Conservation (phyloP, 495 filamentous ascomycete species). For the Lasiosphaeria miniovina region DNA sequence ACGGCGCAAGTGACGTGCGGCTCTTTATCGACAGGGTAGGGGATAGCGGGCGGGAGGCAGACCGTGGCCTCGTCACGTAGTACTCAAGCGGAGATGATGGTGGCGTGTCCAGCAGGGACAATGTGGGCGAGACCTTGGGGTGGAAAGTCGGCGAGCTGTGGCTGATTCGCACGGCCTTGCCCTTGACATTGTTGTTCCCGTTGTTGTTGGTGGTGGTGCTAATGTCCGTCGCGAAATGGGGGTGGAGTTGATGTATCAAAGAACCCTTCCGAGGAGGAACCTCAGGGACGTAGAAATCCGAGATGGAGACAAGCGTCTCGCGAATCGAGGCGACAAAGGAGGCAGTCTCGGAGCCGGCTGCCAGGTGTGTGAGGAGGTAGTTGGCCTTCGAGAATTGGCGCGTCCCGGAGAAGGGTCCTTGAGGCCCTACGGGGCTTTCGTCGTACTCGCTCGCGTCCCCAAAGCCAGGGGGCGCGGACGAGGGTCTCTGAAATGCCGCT, state of each 20-base stretch:
- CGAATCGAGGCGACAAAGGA: constrained; percentile 39
- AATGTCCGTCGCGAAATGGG: constrained; percentile 1
- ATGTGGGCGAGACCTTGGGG: background rate
- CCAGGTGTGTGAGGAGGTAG: constrained; percentile 39
- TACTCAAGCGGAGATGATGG: constrained; percentile 16
- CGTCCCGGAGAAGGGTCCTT: constrained; percentile 1
- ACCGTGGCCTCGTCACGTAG: background rate
- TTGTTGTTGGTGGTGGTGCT: background rate
- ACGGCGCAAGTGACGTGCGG: background rate
- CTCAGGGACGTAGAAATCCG: constrained; percentile 36
- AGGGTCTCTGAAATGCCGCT: background rate
- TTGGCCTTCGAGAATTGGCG: constrained; percentile 32
- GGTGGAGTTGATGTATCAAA: background rate
- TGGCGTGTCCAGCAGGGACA: constrained; percentile 15
- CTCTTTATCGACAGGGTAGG: constrained; percentile 4
- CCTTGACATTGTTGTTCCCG: too few relatives aligned
- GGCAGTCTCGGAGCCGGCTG: constrained; percentile 38
- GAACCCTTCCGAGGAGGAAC: constrained; percentile 7
- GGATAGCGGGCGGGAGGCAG: background rate
- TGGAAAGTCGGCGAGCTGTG: constrained; percentile 1
- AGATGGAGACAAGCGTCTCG: constrained; percentile 20
- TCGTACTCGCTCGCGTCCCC: background rate
- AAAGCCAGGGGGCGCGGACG: constrained; percentile 1
- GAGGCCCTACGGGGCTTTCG: background rate
- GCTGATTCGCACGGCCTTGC: background rate